Conservation (phyloP, 2,329 filamentous ascomycete species). For the Curvularia sp. region DNA sequence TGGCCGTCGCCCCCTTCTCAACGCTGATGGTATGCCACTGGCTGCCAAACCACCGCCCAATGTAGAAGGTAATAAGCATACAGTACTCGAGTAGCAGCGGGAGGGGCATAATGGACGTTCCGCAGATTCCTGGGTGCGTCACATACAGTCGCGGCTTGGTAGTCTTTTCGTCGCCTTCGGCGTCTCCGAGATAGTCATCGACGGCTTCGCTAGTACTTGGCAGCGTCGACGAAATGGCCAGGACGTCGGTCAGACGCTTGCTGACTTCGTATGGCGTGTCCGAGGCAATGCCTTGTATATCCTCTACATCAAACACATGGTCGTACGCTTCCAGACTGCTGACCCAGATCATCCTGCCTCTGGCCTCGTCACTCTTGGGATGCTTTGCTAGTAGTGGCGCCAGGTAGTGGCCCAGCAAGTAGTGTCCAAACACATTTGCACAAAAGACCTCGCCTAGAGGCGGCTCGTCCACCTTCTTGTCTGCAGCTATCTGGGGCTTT, state of each 20-base stretch:
- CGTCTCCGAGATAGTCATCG: constrained; percentile 34
- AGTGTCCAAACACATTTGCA: constrained; percentile 95
- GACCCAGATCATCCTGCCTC: constrained; percentile 82
- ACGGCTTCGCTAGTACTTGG: constrained; percentile 65
- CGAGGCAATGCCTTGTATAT: constrained; percentile 76
- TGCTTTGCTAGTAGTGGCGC: constrained; percentile 71
- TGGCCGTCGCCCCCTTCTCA: constrained; percentile 77
- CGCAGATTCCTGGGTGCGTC: constrained; percentile 85
- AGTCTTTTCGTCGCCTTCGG: constrained; percentile 22
- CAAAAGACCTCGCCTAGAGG: constrained; percentile 82
- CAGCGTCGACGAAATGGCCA: constrained; percentile 75
- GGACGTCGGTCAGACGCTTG: constrained; percentile 85
- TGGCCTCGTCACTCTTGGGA: constrained; percentile 47
- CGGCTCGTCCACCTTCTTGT: constrained; percentile 57
- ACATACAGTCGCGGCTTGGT: constrained; percentile 72
- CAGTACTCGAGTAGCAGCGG: constrained; percentile 71
- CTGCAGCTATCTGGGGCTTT: constrained; percentile 59
- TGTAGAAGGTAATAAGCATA: constrained; percentile 72
- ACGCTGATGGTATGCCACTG: constrained; percentile 84
- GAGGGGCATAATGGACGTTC: constrained; percentile 80
- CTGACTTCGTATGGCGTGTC: constrained; percentile 78
- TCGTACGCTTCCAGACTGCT: constrained; percentile 77
- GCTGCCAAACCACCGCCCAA: constrained; percentile 80
- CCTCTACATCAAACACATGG: constrained; percentile 66
- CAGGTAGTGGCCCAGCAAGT: constrained; percentile 82